phyloP scores from a whole-genome alignment of 1,284 basidiomycete species.

The Tilletia caries region DNA sequence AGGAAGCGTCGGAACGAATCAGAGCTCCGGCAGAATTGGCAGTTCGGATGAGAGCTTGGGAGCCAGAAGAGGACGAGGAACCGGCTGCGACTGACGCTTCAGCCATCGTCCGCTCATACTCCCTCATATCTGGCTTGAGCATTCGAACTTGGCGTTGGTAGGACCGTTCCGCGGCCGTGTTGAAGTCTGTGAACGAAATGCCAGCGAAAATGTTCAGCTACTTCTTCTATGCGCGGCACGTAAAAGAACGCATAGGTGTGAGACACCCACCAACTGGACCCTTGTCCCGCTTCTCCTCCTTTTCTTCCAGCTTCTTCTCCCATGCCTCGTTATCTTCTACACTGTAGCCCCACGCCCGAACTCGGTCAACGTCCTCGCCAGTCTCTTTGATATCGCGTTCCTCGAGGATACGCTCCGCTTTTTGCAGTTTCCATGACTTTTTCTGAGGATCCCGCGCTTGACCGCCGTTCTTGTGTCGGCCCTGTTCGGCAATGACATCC shows the following conservation, averaged over 20 bases:
- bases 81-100: neutral
- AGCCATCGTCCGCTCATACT: conserved; percentile 64
- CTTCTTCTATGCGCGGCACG: neutral
- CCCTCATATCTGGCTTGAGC: conserved; percentile 78
- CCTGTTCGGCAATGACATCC: conserved; percentile 24
- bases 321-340: conserved; percentile 91
- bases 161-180: conserved; percentile 76
- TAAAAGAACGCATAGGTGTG: neutral
- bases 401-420: conserved; percentile 79
- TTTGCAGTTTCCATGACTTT: conserved; percentile 35
- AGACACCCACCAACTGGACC: conserved; percentile 68
- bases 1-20: conserved; percentile 1
- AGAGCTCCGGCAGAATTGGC: neutral
- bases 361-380: conserved; percentile 69
- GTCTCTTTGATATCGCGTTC: conserved; percentile 82
- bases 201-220: neutral
- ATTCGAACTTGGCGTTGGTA: conserved; percentile 86
- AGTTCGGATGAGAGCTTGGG: neutral
- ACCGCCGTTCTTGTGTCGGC: conserved; percentile 12
- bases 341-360: conserved; percentile 88
- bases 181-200: conserved; percentile 75
- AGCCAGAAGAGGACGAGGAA: neutral
- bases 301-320: conserved; percentile 79
- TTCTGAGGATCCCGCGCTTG: conserved; percentile 5
- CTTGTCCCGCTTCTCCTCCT: conserved; percentile 71